Percentiles rank a stretch among this genome's conserved stretches.
Conservation (phyloP, 345 rosid species). For the Populus tremula region DNA sequence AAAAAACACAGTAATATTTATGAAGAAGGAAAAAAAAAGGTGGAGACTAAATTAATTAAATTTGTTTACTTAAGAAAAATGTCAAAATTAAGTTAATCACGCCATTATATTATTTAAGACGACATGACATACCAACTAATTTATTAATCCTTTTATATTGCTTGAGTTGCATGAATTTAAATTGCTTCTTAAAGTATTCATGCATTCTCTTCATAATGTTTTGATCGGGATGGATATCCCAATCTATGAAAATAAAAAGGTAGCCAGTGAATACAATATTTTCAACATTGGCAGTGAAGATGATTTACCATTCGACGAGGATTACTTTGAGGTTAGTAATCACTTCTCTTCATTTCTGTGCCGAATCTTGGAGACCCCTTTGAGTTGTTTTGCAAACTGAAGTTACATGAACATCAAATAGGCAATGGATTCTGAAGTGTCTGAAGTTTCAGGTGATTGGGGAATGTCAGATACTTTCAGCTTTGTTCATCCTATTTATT, state of each 20-base stretch:
- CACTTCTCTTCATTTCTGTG: slow-evolving; percentile 18
- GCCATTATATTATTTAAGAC: too few species aligned
- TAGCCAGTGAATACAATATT: slow-evolving; percentile 45
- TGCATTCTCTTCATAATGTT: slow-evolving; percentile 55
- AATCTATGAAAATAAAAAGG: slow-evolving; percentile 47
- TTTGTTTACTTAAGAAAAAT: too few species aligned
- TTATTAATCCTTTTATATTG: background rate
- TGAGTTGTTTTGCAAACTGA: slow-evolving; percentile 8
- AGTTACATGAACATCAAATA: slow-evolving; percentile 26
- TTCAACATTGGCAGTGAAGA: slow-evolving; percentile 43
- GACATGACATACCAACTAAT: too few species aligned
- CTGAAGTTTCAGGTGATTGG: slow-evolving; percentile 79
- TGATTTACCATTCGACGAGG: slow-evolving; percentile 54
- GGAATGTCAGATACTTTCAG: slow-evolving; percentile 76
- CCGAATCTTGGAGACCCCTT: background rate
- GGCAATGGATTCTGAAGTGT: slow-evolving; percentile 46
- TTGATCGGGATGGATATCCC: slow-evolving; percentile 80
- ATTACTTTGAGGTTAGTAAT: slow-evolving; percentile 68
- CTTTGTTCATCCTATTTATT: slow-evolving; percentile 76
- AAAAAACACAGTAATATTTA: too few species aligned
- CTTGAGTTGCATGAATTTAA: slow-evolving; percentile 1
- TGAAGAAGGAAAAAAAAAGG: too few species aligned
- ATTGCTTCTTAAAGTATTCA: slow-evolving; percentile 4
- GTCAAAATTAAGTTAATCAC: too few species aligned
- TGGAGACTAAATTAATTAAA: too few species aligned